Evolutionary conservation across 1,139 yeast genomes (phyloP), one percentile per base, ranked within the genome.

Genomic region (Wickerhamiella infanticola): DNA sequence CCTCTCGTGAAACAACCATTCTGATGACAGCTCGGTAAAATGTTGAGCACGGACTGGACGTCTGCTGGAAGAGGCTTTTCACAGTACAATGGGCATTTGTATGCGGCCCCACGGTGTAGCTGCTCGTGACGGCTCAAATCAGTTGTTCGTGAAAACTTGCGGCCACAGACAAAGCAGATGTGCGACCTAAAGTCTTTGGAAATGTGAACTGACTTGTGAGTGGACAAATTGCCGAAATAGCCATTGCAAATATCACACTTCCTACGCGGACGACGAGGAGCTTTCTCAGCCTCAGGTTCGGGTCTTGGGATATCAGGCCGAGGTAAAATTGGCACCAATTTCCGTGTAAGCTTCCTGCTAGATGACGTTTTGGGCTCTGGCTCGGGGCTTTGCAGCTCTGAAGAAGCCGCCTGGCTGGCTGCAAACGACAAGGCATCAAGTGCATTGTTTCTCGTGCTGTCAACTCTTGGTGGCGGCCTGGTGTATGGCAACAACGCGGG

Each of bases 71-170:
- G 33, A 24, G 23, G 8, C 29, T 29, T n/a, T 35, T 41, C 39
- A 35, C 42, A 48, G 52, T 52, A 57, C 43, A 57, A 54, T 7
- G 67, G 67, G 48, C 67, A 62, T 36, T 56, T 48, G 55, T 59
- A 63, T 3, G 63, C 62, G 43, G 59, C 61, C 39, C 60, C 64
- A 7, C 60, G 57, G 62, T 86, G 96, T 50, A 90, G 74, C 63
- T 83, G 84, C 53, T 78, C 75, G 61, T 86, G 96, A 52, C 96
- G 70, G 55, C 79, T 74, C 51, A 86, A 66, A 63, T 86, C 96
- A 60, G 86, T 86, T 39, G 90, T 81, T 51, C 96, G 70, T 13
- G 94, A 85, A 65, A 86, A 86, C 2, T 94, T 94, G 48, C 95
- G 73, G 43, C 73, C 71, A 62, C 96, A 86, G 40, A 77, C 74